Evolutionary conservation across 164 flowering plant species (phyloP).

Genomic region (Taxillus chinensis): DNA sequence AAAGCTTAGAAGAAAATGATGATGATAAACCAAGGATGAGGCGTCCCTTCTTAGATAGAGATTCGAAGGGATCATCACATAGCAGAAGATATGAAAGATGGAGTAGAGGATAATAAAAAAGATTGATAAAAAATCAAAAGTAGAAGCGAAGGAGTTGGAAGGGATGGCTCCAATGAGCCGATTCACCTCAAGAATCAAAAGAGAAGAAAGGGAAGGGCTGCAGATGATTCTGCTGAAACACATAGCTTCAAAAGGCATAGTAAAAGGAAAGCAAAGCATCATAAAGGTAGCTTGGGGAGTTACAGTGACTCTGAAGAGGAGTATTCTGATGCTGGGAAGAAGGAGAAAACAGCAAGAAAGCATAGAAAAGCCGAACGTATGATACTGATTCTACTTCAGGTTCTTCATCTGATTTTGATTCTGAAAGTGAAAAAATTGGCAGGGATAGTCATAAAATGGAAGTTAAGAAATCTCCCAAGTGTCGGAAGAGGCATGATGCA

Average conservation of each 20-base stretch:
- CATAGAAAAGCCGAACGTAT: slow-evolving; percentile 13
- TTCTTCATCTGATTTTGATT: slow-evolving; percentile 3
- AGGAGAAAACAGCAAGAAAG: slow-evolving; percentile 9
- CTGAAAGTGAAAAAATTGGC: slow-evolving; percentile 11
- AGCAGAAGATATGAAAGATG: slow-evolving; percentile 13
- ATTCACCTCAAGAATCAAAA: slow-evolving; percentile 17
- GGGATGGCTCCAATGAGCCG: slow-evolving; percentile 11
- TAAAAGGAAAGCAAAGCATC: slow-evolving; percentile 12
- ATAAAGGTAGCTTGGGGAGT: slow-evolving; percentile 7
- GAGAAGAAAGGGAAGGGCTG: slow-evolving; percentile 18
- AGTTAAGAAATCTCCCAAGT: slow-evolving; percentile 12
- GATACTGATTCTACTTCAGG: slow-evolving; percentile 9
- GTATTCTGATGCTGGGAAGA: slow-evolving; percentile 16
- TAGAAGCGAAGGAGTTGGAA: slow-evolving; percentile 11
- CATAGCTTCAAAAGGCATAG: slow-evolving; percentile 18
- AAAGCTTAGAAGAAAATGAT: slow-evolving; percentile 28
- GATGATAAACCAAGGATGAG: slow-evolving; percentile 18
- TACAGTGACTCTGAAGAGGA: slow-evolving; percentile 20
- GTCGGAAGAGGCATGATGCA: slow-evolving; percentile 13
- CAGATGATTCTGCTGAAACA: slow-evolving; percentile 32
- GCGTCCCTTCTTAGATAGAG: slow-evolving; percentile 17
- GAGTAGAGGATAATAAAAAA: slow-evolving; percentile 16
- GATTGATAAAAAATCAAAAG: slow-evolving; percentile 11
- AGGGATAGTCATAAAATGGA: slow-evolving; percentile 3
- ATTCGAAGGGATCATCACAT: slow-evolving; percentile 8